Evolutionary conservation across 257 asterid species (phyloP).

Genomic region (Plectranthus barbatus): DNA sequence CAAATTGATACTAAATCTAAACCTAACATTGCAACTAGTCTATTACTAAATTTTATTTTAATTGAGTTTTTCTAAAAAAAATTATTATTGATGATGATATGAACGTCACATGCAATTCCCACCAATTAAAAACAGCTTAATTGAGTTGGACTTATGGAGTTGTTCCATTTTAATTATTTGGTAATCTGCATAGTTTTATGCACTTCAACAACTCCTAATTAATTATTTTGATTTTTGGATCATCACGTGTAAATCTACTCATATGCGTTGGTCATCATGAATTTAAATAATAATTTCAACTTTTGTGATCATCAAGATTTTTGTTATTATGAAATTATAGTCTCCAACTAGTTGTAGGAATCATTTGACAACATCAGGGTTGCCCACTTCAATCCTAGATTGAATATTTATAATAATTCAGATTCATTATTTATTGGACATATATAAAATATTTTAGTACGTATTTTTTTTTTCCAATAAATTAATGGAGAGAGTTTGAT

Average conservation of each 20-base stretch:
- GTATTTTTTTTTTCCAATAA: too few species aligned
- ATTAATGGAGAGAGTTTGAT: too few species aligned
- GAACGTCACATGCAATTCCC: slow-evolving; percentile 27
- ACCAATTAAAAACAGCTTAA: neutral
- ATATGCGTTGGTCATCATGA: neutral
- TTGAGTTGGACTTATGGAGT: neutral
- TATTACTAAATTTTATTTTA: neutral
- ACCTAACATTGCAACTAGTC: slow-evolving; percentile 8
- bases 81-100: neutral
- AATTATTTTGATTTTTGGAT: neutral
- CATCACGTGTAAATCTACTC: neutral
- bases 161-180: neutral
- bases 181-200: neutral
- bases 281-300: neutral
- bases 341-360: slow-evolving; percentile 6
- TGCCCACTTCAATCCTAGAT: too few species aligned
- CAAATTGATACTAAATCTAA: neutral
- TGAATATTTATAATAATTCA: too few species aligned
- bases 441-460: too few species aligned
- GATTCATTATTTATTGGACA: too few species aligned
- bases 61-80: too few species aligned
- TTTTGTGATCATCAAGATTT: slow-evolving; percentile 7
- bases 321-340: neutral
- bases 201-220: slow-evolving; percentile 6
- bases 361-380: slow-evolving; percentile 15